phyloP scores from a whole-genome alignment of 805 yeast species.

The Lipomyces chichibuensis region DNA sequence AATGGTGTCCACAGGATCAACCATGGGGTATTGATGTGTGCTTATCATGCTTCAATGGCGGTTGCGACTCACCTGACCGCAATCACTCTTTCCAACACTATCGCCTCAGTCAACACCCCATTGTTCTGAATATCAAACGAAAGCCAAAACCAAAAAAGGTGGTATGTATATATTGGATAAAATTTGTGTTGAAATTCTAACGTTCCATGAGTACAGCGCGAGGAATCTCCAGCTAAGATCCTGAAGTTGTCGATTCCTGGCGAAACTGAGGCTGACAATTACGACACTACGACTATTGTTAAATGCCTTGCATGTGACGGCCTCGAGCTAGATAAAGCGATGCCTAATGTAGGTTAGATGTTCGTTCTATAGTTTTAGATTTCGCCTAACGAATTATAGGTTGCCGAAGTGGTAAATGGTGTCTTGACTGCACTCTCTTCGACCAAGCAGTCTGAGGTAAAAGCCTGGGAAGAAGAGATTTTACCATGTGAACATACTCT shows the following conservation, averaged over 20 bases:
- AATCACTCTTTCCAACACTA: slow-evolving; percentile 62
- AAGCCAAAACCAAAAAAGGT: slow-evolving; percentile 25
- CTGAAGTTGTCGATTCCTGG: slow-evolving; percentile 70
- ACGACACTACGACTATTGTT: slow-evolving; percentile 51
- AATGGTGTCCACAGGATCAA: slow-evolving; percentile 40
- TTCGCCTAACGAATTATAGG: slow-evolving; percentile 27
- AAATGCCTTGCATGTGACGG: slow-evolving; percentile 47
- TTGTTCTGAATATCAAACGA: slow-evolving; percentile 60
- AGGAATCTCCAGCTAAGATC: slow-evolving; percentile 51
- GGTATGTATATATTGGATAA: slow-evolving; percentile 38
- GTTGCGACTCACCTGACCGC: slow-evolving; percentile 57
- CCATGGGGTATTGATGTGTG: slow-evolving; percentile 73
- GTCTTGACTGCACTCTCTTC: slow-evolving; percentile 63
- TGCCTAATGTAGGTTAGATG: slow-evolving; percentile 13
- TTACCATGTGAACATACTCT: slow-evolving; percentile 76
- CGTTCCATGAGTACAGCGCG: slow-evolving; percentile 31
- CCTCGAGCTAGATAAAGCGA: slow-evolving; percentile 15
- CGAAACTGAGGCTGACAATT: slow-evolving; percentile 63
- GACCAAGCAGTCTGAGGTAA: slow-evolving; percentile 65
- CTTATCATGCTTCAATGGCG: slow-evolving; percentile 58
- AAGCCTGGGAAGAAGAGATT: slow-evolving; percentile 91
- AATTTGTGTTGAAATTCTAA: slow-evolving; percentile 38
- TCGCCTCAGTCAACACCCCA: slow-evolving; percentile 54
- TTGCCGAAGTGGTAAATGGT: slow-evolving; percentile 47
- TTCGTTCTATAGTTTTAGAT: background rate